Evolutionary conservation across 148 eudicot genomes (phyloP).

Genomic region (Diospyros lotus): DNA sequence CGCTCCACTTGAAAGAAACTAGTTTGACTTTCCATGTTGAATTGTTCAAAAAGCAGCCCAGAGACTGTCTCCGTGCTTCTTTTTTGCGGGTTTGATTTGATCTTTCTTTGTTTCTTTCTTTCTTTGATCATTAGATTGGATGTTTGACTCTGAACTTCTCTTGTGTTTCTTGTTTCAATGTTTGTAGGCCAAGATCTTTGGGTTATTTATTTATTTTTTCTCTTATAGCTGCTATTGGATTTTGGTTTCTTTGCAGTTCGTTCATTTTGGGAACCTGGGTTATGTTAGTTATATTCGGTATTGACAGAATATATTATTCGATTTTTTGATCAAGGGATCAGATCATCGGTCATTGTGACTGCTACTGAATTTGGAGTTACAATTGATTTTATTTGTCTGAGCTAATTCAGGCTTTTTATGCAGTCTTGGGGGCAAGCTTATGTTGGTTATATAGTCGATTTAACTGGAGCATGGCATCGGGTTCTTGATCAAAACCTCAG

Average conservation of each 20-base stretch:
- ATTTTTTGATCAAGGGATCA: neutral
- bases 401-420: neutral
- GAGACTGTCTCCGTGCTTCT: slow-evolving; percentile 5
- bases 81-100: slow-evolving; percentile 10
- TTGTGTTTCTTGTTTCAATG: neutral
- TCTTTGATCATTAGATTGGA: neutral
- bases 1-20: neutral
- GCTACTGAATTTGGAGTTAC: neutral
- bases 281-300: neutral
- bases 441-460: slow-evolving; percentile 10
- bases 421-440: neutral
- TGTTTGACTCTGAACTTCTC: neutral
- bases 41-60: slow-evolving; percentile 8
- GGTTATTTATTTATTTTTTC: neutral
- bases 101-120: neutral
- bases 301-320: neutral
- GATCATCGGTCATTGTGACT: neutral
- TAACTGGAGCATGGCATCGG: slow-evolving; percentile 11
- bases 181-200: neutral
- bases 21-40: slow-evolving; percentile 8
- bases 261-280: neutral
- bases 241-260: neutral
- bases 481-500: neutral
- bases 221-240: neutral
- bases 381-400: neutral